A percentile compares a stretch with the other conserved stretches of the same genome.
Evolutionary conservation across 2,329 filamentous ascomycete genomes (phyloP).

Genomic region (Botryotinia globosa): DNA sequence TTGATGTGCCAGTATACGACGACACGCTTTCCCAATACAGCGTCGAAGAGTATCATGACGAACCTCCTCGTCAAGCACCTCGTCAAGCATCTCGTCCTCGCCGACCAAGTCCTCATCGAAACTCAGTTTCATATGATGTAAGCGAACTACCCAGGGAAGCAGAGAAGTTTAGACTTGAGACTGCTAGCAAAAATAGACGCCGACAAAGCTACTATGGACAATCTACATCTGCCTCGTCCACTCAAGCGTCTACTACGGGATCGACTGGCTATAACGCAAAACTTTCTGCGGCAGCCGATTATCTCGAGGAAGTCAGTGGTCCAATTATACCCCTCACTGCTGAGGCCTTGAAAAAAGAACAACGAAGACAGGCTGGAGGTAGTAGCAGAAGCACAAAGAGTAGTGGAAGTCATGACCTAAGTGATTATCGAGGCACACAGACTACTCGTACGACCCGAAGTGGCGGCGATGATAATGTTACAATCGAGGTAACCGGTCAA

Average conservation of each 20-base stretch:
- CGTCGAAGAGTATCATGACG: conserved; percentile 10
- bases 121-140: conserved; percentile 36
- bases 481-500: conserved; percentile 57
- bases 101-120: conserved; percentile 30
- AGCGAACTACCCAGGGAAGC: conserved; percentile 16
- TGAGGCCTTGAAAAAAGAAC: conserved; percentile 48
- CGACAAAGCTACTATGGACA: conserved; percentile 35
- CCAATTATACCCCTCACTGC: conserved; percentile 51
- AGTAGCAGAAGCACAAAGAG: conserved; percentile 55
- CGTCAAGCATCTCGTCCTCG: conserved; percentile 24
- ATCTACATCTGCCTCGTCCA: conserved; percentile 24
- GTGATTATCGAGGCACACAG: conserved; percentile 59
- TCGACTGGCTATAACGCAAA: conserved; percentile 45
- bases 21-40: background rate
- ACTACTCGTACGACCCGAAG: conserved; percentile 56
- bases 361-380: conserved; percentile 45
- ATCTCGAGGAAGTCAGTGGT: conserved; percentile 54
- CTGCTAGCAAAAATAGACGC: conserved; percentile 32
- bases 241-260: conserved; percentile 13
- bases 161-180: conserved; percentile 28
- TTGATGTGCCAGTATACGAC: conserved; percentile 12
- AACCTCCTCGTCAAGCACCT: conserved; percentile 15
- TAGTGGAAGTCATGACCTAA: conserved; percentile 61
- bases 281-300: conserved; percentile 45
- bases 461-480: conserved; percentile 51